Conservation (phyloP, 306 rosid genomes). For the Pyrus communis region DNA sequence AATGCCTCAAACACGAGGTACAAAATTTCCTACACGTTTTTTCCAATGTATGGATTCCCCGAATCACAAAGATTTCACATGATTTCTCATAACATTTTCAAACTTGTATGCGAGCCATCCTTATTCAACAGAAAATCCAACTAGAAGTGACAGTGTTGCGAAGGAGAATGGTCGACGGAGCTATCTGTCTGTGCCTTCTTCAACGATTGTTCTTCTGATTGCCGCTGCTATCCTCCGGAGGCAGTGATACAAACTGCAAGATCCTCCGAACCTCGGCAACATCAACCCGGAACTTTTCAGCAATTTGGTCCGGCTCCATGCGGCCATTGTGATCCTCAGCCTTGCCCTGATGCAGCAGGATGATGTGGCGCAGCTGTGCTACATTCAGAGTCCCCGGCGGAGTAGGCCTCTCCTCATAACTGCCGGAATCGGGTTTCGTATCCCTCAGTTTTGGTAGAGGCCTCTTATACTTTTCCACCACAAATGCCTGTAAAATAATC, state of each 20-base stretch:
- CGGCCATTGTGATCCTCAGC: constrained; percentile 71
- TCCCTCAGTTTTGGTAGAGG: constrained; percentile 75
- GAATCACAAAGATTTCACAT: neutral
- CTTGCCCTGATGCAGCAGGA: constrained; percentile 73
- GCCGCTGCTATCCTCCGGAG: constrained; percentile 46
- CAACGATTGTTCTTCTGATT: constrained; percentile 25
- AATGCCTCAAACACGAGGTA: neutral
- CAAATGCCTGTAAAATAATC: constrained; percentile 44
- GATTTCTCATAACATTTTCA: constrained; percentile 1
- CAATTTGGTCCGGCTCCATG: constrained; percentile 59
- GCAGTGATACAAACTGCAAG: constrained; percentile 61
- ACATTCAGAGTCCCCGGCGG: constrained; percentile 71
- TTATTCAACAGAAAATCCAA: constrained; percentile 17
- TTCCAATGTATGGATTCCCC: neutral
- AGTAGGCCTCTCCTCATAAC: constrained; percentile 57
- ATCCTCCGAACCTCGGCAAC: constrained; percentile 46
- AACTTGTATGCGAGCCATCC: constrained; percentile 10
- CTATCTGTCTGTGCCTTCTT: neutral
- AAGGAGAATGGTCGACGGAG: neutral
- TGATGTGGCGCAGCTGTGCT: constrained; percentile 65
- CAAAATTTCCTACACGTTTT: constrained; percentile 7
- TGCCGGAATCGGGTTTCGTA: constrained; percentile 53
- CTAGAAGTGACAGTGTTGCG: neutral
- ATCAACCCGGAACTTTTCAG: constrained; percentile 49
- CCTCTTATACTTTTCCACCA: constrained; percentile 61